A percentile compares a stretch with the other conserved stretches of the same genome.
Conservation (phyloP, 1,139 yeast species). For the Trichomonascaceae sp. region DNA sequence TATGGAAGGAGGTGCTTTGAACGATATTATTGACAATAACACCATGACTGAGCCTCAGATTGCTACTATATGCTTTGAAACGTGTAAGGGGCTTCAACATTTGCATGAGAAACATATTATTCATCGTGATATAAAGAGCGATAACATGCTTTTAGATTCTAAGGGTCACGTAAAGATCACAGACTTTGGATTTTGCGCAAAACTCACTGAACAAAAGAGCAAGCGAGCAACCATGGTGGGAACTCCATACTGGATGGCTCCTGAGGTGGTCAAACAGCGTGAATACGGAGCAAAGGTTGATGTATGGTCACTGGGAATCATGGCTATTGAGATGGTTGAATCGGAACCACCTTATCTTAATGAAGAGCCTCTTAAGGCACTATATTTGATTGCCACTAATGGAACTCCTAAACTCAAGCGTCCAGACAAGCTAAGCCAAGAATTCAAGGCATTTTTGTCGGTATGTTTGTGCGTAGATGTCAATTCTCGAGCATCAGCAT, state of each 20-base stretch:
- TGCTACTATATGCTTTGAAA: constrained; percentile 83
- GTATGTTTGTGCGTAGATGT: constrained; percentile 96
- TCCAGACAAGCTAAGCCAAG: constrained; percentile 72
- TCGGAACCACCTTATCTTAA: constrained; percentile 97
- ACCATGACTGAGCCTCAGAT: constrained; percentile 82
- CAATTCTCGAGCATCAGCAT: constrained; percentile 82
- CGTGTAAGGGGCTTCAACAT: constrained; percentile 86
- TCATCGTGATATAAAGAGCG: constrained; percentile 94
- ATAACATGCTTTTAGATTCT: constrained; percentile 81
- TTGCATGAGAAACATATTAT: constrained; percentile 87
- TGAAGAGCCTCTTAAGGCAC: constrained; percentile 87
- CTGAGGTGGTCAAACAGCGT: constrained; percentile 94
- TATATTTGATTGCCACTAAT: constrained; percentile 88
- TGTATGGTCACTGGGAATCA: constrained; percentile 96
- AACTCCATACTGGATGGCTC: constrained; percentile 99
- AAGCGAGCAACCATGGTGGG: constrained; percentile 99
- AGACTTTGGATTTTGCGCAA: constrained; percentile 97
- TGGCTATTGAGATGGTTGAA: constrained; percentile 98
- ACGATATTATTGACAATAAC: constrained; percentile 78
- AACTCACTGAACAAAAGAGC: constrained; percentile 83
- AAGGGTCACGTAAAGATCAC: constrained; percentile 90
- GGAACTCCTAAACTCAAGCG: constrained; percentile 93
- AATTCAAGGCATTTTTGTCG: constrained; percentile 79
- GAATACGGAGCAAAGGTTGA: constrained; percentile 96
- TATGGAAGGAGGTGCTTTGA: constrained; percentile 86